phyloP scores from a whole-genome alignment of 2,329 filamentous ascomycete genomes.

The Cyphellophora attinorum region DNA sequence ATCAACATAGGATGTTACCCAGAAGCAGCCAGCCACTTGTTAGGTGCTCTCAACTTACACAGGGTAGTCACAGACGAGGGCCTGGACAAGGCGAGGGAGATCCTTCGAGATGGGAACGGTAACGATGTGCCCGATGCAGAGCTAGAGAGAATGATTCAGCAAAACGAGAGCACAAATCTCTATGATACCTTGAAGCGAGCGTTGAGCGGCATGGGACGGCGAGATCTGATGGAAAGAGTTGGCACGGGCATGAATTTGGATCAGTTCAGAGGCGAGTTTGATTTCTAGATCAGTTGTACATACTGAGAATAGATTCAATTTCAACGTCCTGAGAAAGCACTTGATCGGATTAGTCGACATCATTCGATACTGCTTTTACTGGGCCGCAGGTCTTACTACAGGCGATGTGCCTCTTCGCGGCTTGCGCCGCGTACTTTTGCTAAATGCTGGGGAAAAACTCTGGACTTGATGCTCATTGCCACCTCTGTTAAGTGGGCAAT shows the following conservation, averaged over 20 bases:
- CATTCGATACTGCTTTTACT: too few relatives aligned
- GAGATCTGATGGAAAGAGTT: constrained; percentile 81
- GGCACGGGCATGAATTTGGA: constrained; percentile 85
- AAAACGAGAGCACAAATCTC: constrained; percentile 93
- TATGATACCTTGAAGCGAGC: constrained; percentile 90
- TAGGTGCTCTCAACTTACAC: constrained; percentile 91
- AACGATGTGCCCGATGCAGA: constrained; percentile 56
- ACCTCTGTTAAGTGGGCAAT: too few relatives aligned
- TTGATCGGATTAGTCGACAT: too few relatives aligned
- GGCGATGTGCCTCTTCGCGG: too few relatives aligned
- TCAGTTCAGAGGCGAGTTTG: constrained; percentile 79
- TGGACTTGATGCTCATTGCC: too few relatives aligned
- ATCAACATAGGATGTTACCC: constrained; percentile 96
- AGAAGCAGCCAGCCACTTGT: constrained; percentile 83
- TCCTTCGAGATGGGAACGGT: constrained; percentile 51
- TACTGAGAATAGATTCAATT: too few relatives aligned
- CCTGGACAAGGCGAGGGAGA: constrained; percentile 71
- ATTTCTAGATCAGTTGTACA: constrained; percentile 47
- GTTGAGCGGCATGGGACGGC: constrained; percentile 89
- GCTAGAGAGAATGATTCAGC: constrained; percentile 77
- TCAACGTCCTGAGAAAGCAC: too few relatives aligned
- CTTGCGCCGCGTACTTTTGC: too few relatives aligned
- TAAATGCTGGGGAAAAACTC: too few relatives aligned
- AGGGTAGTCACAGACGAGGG: constrained; percentile 82
- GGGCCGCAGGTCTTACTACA: too few relatives aligned